Base-by-base conservation (phyloP, 306 rosid genomes). In the Pterocarpus santalinus region DNA sequence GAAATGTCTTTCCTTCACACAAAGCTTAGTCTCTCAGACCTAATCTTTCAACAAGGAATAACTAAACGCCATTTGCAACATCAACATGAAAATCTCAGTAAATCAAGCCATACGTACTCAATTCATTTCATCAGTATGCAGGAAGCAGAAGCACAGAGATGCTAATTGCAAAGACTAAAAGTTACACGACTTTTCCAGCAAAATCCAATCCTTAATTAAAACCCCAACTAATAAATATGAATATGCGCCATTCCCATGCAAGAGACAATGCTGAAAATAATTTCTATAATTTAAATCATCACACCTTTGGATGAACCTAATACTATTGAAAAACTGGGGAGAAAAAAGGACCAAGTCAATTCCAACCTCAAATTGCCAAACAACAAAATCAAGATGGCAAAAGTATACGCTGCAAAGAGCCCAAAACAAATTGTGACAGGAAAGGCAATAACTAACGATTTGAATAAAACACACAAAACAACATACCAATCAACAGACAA, bases 31-130 rank as follows among this genome's bases (percentile, higher is more conserved):
- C 57, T 28, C 35, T 30, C 41, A 6, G 30, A 17, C 65, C 61
- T 13, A 69, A 76, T 80, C 75, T 38, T 61, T 55, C 51, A 53
- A 36, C 33, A 44, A 63, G 52, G 58, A 69, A 30, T 69, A 70
- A 53, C 60, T 17, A 16, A 55, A 53, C 57, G 63, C 17, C 39
- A 69, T 12, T 8, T 28, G 43, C 47, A 73, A 33, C 36, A 77
- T 38, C 46, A 46, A 32, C 47, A 33, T 46, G 71, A 62, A 61
- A 41, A 60, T 2, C 51, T 68, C 12, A 11, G 7, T 3, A 57
- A 77, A 72, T 55, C 67, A 78, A 82, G 66, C 71, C 63, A 71
- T 2, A 17, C 6, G 9, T 30, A 3, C 28, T 5, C 38, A 75
- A 22, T 53, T 57, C 46, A 77, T 65, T 52, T 33, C 16, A 52